Conservation (phyloP, 495 filamentous ascomycete genomes). For the Tuber magnatum region DNA sequence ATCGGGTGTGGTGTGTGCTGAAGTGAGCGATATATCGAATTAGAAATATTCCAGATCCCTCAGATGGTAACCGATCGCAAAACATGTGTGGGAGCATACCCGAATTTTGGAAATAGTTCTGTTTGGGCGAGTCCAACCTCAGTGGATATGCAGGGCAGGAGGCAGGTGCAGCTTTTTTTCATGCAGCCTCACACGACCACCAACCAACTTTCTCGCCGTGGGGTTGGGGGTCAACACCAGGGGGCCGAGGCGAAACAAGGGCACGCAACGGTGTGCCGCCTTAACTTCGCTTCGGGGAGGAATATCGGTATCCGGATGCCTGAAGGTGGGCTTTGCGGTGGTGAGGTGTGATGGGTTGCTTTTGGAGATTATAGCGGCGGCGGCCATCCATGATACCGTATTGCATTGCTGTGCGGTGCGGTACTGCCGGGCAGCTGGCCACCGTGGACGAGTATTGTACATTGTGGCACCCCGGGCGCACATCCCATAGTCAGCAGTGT, state of each 20-base stretch:
- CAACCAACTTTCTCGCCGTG: neutral
- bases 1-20: neutral
- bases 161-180: neutral
- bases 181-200: neutral
- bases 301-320: neutral
- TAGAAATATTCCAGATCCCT: constrained; percentile 5
- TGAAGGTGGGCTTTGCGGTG: neutral
- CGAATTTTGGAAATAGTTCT: neutral
- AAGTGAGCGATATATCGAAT: constrained; percentile 4
- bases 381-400: too few relatives aligned
- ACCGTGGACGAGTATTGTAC: neutral
- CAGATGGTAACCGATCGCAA: constrained; percentile 1
- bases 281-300: neutral
- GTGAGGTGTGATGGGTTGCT: neutral
- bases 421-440: neutral
- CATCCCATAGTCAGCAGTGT: neutral
- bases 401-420: too few relatives aligned
- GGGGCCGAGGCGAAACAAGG: neutral
- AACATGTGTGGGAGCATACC: neutral
- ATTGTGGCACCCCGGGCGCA: neutral
- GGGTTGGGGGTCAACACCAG: neutral
- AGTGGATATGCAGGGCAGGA: neutral
- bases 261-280: neutral
- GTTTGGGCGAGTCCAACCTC: neutral
- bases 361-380: neutral